Evolutionary conservation across 1,139 yeast species (phyloP), one percentile per base, ranked within the genome.

Genomic region (Hyphopichia burtonii): DNA sequence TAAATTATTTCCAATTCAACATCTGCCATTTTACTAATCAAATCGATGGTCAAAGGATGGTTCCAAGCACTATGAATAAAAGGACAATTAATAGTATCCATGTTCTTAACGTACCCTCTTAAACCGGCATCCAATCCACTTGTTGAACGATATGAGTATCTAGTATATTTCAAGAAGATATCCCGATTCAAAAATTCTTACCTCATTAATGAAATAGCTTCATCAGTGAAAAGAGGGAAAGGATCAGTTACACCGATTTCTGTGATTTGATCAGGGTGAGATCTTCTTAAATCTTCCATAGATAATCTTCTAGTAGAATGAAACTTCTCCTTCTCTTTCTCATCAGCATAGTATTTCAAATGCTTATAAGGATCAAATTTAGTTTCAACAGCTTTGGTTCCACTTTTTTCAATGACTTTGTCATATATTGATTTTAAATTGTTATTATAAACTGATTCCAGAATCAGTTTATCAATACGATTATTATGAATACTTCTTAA

Each of bases 191-290:
- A 51, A 43, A 78, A 74, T 2, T 65, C 58, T 34, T 77, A 77
- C 57, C 75, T 73, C 83, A 79, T 78, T 34, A 79, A 71, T 17
- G 65, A 66, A 41, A 78, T 63, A 1, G 83, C 83, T 48, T 78
- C 83, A 31, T 74, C 74, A 1, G 82, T 77, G 56, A 79, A 79
- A 30, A 79, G 62, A 2, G 81, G 81, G 56, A 79, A 79, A 1
- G 83, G 82, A 42, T 76, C 80, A 42, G 74, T 63, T 11, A 76
- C 83, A 8, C 81, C 83, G 52, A 76, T 66, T 3, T 67, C 68
- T 22, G 76, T 69, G 42, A 78, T 73, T 55, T 71, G 76, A 40
- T 64, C 57, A 25, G 60, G 58, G 44, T 54, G 47, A 16, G 68
- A 48, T 41, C 68, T 53, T 2, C 78, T 78, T 43, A 76, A 60